phyloP scores from a whole-genome alignment of 139 green algal genomes.

The Chlamydomonas asymmetrica region DNA sequence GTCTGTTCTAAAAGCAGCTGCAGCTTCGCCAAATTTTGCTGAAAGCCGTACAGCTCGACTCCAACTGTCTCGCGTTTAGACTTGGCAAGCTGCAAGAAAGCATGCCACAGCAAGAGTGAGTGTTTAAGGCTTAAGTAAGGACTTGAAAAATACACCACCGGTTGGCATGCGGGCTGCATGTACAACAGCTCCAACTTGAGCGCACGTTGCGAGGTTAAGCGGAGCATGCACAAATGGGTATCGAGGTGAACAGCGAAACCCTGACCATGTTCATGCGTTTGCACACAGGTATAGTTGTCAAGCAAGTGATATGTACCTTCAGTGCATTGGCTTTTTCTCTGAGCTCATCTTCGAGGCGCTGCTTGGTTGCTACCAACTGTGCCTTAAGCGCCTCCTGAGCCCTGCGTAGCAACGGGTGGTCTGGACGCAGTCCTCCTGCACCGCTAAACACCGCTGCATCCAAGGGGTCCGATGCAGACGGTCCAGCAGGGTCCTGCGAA shows the following conservation, averaged over 20 bases:
- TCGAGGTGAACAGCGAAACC: too few relatives aligned
- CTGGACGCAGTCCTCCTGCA: conserved; percentile 51
- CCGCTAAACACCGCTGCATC: conserved; percentile 26
- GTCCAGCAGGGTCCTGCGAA: background rate
- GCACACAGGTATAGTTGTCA: background rate
- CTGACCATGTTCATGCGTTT: too few relatives aligned
- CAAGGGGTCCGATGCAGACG: conserved; percentile 10
- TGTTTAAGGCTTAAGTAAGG: background rate
- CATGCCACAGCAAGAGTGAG: background rate
- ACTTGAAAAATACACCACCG: background rate
- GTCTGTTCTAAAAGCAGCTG: conserved; percentile 80
- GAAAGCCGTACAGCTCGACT: conserved; percentile 90
- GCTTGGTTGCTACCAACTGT: conserved; percentile 70
- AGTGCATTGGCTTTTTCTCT: conserved; percentile 70
- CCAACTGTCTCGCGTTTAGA: conserved; percentile 74
- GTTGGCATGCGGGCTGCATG: background rate
- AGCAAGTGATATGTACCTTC: conserved; percentile 39
- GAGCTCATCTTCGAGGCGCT: conserved; percentile 71
- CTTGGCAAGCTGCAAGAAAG: conserved; percentile 46
- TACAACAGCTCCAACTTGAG: background rate
- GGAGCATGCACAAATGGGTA: background rate
- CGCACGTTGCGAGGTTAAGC: background rate
- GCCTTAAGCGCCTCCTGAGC: conserved; percentile 77
- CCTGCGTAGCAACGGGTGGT: conserved; percentile 82
- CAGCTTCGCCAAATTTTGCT: conserved; percentile 86